These are phyloP conservation scores for Mitosporidium daphniae DNA, from an alignment of 371 early-diverging fungal species.

Conservation along the genomic window DNA sequence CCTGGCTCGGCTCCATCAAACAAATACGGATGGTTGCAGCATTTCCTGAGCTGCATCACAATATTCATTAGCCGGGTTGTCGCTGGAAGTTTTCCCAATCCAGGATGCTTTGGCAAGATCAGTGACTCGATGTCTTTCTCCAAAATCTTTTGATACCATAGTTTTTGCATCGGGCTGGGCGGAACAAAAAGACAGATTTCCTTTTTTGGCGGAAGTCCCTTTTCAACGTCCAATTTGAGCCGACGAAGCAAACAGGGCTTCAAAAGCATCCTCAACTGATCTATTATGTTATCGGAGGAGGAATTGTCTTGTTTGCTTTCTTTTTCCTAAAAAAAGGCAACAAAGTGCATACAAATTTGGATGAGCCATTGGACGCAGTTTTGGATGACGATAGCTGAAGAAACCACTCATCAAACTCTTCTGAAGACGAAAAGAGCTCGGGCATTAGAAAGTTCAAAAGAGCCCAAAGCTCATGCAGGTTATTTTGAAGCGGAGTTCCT, in stretches of 20 bases:
- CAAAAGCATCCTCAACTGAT: slow-evolving; percentile 16
- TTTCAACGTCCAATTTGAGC: slow-evolving; percentile 90
- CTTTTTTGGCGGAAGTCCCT: slow-evolving; percentile 62
- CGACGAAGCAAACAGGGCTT: slow-evolving; percentile 79
- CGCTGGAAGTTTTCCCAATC: slow-evolving; percentile 17
- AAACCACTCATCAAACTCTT: slow-evolving; percentile 71
- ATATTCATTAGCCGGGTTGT: slow-evolving; percentile 73
- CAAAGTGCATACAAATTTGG: too few relatives aligned
- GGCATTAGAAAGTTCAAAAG: slow-evolving; percentile 87
- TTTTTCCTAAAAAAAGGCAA: slow-evolving; percentile 4
- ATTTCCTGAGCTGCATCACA: slow-evolving; percentile 98
- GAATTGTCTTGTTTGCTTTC: slow-evolving; percentile 5
- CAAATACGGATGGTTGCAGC: slow-evolving; percentile 89
- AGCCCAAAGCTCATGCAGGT: slow-evolving; percentile 91
- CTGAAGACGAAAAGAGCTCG: slow-evolving; percentile 52
- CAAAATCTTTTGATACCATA: slow-evolving; percentile 77
- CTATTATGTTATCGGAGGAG: slow-evolving; percentile 3
- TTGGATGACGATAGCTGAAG: too few relatives aligned
- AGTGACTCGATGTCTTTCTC: slow-evolving; percentile 88
- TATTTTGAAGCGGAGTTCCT: slow-evolving; percentile 93
- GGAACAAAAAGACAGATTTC: slow-evolving; percentile 74
- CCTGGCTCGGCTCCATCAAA: slow-evolving; percentile 59
- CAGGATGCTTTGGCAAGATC: slow-evolving; percentile 11
- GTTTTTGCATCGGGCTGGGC: slow-evolving; percentile 67
- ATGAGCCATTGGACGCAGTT: too few relatives aligned